These are phyloP conservation scores for Chalciporus pseudorubinellus DNA, from an alignment of 768 basidiomycete genomes.

Conservation along the genomic window DNA sequence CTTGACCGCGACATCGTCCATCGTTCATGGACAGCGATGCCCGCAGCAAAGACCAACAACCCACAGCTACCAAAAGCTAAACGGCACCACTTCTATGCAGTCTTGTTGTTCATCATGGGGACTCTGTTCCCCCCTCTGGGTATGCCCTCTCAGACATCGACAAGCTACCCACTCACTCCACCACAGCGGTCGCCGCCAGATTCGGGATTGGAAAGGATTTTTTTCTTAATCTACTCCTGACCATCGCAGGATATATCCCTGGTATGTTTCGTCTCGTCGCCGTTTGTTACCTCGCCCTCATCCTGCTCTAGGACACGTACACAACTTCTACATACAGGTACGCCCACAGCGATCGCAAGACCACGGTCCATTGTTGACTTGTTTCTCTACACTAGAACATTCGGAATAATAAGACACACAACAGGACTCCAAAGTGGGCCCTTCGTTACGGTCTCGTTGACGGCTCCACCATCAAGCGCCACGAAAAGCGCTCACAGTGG, in stretches of 20 bases:
- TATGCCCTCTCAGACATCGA: constrained; percentile 31
- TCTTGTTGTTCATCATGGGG: constrained; percentile 83
- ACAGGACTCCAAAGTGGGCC: constrained; percentile 95
- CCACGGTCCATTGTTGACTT: constrained; percentile 3
- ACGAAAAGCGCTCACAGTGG: constrained; percentile 83
- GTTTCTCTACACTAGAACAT: constrained; percentile 60
- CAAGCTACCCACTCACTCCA: constrained; percentile 1
- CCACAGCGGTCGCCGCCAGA: constrained; percentile 83
- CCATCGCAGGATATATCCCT: constrained; percentile 90
- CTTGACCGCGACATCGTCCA: background rate
- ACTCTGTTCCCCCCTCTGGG: constrained; percentile 90
- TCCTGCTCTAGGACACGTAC: constrained; percentile 63
- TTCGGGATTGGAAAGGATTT: constrained; percentile 92
- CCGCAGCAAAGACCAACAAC: constrained; percentile 44
- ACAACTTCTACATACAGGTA: constrained; percentile 93
- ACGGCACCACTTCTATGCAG: constrained; percentile 77
- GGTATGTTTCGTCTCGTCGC: constrained; percentile 41
- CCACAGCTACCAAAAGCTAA: constrained; percentile 56
- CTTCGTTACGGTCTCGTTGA: constrained; percentile 88
- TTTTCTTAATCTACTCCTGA: constrained; percentile 84
- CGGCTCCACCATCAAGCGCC: constrained; percentile 71
- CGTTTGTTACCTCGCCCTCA: constrained; percentile 3
- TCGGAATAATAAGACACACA: constrained; percentile 90
- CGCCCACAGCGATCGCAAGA: constrained; percentile 3
- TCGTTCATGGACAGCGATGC: constrained; percentile 22